Evolutionary conservation across 352 stramenopile species (phyloP), one percentile per base, ranked within the genome.

Genomic region (Globisporangium okanoganense): DNA sequence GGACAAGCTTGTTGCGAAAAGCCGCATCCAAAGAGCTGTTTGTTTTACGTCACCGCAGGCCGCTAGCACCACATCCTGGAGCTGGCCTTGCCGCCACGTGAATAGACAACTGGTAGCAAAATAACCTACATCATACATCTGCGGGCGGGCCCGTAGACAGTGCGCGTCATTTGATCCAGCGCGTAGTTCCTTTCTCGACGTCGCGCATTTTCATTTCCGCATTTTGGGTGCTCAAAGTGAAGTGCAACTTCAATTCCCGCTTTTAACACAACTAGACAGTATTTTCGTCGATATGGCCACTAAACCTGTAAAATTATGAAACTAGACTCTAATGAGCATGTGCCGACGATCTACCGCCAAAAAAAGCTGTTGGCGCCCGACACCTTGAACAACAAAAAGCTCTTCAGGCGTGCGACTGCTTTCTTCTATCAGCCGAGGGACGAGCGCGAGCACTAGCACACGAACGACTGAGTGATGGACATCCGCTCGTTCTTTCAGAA

Each of bases 401-500:
- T 43, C 3, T 10, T 14, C 35, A 44, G 35, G 35, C 13, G 33
- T 27, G 14, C 29, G 38, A 7, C 50, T 31, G 44, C 20, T n/a
- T 12, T 27, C 12, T n/a, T 33, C 24, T 38, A 29, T 33, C 25
- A 18, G 47, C 47, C 3, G 2, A 43, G 18, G 29, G 29, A 33
- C 29, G 29, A 29, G n/a, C n/a, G n/a, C n/a, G n/a, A n/a, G n/a
- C n/a, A n/a, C n/a, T n/a, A n/a, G 33, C 5, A 27, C 24, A 27
- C 33, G 29, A 33, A 33, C 29, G 3, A 6, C n/a, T 38, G n/a
- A 33, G 38, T 8, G 51, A 89, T 95, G 86, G 86, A 95, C 71
- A 95, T 95, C 62, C 84, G 86, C 54, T 83, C 80, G 59, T 95
- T 95, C 61, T 95, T 95, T 67, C 56, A 76, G 57, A 76, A 88